phyloP scores from a whole-genome alignment of 208 protist genomes.

The Histomonas meleagridis region DNA sequence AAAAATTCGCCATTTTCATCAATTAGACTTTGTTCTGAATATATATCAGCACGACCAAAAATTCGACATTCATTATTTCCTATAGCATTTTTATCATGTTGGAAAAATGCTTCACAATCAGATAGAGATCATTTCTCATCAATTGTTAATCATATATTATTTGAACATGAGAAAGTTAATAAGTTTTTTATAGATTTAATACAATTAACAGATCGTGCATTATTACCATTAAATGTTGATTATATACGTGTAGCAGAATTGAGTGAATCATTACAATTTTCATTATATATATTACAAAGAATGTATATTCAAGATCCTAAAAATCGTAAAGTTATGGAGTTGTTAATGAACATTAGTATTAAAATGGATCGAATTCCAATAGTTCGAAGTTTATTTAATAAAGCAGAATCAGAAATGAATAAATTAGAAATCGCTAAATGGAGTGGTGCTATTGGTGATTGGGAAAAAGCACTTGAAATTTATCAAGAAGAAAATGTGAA shows the following conservation, averaged over 20 bases:
- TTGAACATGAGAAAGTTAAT: background rate
- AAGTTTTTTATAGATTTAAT: background rate
- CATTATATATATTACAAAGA: background rate
- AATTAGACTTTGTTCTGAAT: background rate
- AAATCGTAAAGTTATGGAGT: background rate
- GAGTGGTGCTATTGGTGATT: background rate
- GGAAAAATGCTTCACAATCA: background rate
- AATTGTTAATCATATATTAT: background rate
- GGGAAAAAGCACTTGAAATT: constrained; percentile 1
- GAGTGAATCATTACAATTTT: background rate
- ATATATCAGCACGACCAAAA: background rate
- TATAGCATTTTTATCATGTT: background rate
- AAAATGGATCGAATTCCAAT: background rate
- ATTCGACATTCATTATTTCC: background rate
- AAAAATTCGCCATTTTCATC: background rate
- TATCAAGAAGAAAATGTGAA: too few species aligned
- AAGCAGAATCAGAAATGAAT: background rate
- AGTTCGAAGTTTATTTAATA: background rate
- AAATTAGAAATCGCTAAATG: background rate
- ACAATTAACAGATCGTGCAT: background rate
- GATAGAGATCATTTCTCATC: background rate
- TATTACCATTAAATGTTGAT: background rate
- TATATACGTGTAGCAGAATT: background rate
- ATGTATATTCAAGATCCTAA: background rate
- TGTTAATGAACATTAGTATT: background rate